A percentile compares a stretch with the other conserved stretches of the same genome.
Conservation (phyloP, 1,284 basidiomycete species). For the Sporisorium reilianum region DNA sequence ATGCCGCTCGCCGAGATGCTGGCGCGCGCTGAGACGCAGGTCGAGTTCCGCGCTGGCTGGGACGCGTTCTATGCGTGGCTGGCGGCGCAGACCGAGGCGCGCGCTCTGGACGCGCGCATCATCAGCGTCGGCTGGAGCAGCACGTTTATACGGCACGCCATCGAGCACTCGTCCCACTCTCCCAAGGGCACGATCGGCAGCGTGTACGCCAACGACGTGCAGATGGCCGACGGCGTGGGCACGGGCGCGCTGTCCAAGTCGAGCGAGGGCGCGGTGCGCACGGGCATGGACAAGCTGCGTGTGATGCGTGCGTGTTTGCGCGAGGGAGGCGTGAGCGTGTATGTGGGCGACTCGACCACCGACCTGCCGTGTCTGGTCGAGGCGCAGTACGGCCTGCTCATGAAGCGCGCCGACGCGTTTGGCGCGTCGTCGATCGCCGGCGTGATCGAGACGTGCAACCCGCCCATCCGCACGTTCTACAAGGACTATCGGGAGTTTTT, state of each 20-base stretch:
- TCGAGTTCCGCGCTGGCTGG: conserved; percentile 54
- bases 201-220: conserved; percentile 62
- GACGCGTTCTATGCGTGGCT: conserved; percentile 32
- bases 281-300: conserved; percentile 52
- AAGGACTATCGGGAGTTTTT: conserved; percentile 13
- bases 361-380: conserved; percentile 59
- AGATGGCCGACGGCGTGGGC: conserved; percentile 19
- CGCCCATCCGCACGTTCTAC: conserved; percentile 18
- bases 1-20: conserved; percentile 14
- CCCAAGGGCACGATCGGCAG: conserved; percentile 4
- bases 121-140: conserved; percentile 65
- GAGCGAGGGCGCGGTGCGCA: conserved; percentile 44
- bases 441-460: conserved; percentile 2
- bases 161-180: conserved; percentile 5
- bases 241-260: conserved; percentile 54
- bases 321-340: conserved; percentile 29
- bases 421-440: conserved; percentile 12
- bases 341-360: conserved; percentile 63
- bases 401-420: conserved; percentile 34
- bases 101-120: conserved; percentile 30
- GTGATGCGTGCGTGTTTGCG: conserved; percentile 13
- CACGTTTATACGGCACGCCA: conserved; percentile 49
- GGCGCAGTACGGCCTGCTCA: conserved; percentile 59
- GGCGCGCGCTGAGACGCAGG: conserved; percentile 16
- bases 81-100: not conserved